Base-by-base conservation (phyloP, 495 filamentous ascomycete species). In the Xeromyces bisporus region DNA sequence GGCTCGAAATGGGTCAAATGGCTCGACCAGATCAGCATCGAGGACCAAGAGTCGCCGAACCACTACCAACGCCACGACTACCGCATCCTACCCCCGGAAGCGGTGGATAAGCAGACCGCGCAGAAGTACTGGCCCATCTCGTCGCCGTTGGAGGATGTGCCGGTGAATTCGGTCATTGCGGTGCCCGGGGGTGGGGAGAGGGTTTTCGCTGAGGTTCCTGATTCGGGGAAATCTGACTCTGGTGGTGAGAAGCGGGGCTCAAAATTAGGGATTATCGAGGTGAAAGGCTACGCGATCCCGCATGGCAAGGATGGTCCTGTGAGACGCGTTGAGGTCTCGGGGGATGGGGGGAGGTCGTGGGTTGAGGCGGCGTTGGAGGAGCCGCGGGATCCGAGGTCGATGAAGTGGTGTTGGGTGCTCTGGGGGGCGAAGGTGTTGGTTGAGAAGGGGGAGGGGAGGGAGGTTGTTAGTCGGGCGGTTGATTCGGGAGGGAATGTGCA, bases 1-100 rank as follows among this genome's bases (percentile, higher is more conserved):
- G 74, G 67, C 3, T 73, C 67, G 8, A 57, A 73, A 18, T 69
- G 60, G 28, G 74, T 79, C 9, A 79, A 79, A 39, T 79, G 73
- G 71, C 58, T 77, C 0, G 66, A 61, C 42, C 60, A 59, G 13
- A 73, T 79, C 32, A 66, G 60, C 3, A 48, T 77, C 2, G 56
- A 64, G 17, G 61, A 67, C 30, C 60, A 71, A 35, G 73, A 77
- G 35, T 69, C 60, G 16, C 43, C 42, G 1, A 68, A 65, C 28
- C 56, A 69, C 36, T 78, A 73, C 54, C 70, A 75, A 42, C 58
- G 64, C 9, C 58, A 55, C 20, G 73, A 77, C 41, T 78, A 78
- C 55, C 76, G 76, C 35, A 55, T 61, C 26, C 65, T 77, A 15
- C 73, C 71, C 0, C 72, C 71, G 2, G 50, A 66, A 25, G 67